Evolutionary conservation across 306 rosid genomes (phyloP), one percentile per base, ranked within the genome.

Genomic region (Potentilla sterilis): DNA sequence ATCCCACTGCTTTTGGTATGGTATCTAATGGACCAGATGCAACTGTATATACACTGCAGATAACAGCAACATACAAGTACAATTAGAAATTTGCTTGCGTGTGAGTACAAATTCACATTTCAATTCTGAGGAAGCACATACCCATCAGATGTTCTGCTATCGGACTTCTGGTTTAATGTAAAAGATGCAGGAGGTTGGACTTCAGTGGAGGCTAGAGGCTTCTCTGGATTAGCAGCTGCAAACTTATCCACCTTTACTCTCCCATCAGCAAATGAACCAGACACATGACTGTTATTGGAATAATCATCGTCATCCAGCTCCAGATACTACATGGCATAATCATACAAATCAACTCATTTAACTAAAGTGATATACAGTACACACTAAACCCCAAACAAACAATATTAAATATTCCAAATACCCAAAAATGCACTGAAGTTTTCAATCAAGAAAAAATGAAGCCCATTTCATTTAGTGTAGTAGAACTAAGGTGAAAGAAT

Each of bases 241-340:
- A 76, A 51, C 47, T 40, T 40, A 15, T 38, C 81, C 42, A 43
- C 76, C 78, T 59, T 76, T 59, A 72, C 89, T 76, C 70, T 81
- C 80, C 78, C 91, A 62, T 67, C 84, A 51, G 78, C 48, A 34
- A 81, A 69, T 64, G 70, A 67, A 67, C 57, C 85, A 77, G 87
- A 70, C 40, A 68, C 65, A 42, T 70, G 70, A 55, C 91, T 89
- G 66, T 85, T 83, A 22, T 84, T 83, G 18, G 86, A 73, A 84
- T 75, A 59, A 73, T 69, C 85, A 58, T 86, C 91, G 37, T 90
- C 97, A 70, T 89, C 97, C 81, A 89, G 79, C 77, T 94, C 98
- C 83, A 87, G 69, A 86, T 34, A 91, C 93, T 92, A 79, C 66
- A 81, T 48, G 67, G 67, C 61, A 67, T 6, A 76, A 63, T 52